Evolutionary conservation across 495 filamentous ascomycete genomes (phyloP).

Genomic region (Tuber brumale): DNA sequence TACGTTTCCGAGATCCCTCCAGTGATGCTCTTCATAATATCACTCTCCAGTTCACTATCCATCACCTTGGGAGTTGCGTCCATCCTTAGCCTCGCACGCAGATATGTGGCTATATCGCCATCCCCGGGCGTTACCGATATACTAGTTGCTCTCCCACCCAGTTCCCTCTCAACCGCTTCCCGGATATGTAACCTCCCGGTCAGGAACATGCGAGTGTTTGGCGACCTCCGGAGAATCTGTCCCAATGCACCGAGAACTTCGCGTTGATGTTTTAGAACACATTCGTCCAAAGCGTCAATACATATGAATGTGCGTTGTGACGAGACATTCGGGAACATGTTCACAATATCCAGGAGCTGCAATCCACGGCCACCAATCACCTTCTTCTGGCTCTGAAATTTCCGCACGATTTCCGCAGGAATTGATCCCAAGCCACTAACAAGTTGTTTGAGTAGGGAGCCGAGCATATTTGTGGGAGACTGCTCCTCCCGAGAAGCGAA

Average conservation of each 20-base stretch:
- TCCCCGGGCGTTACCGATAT: no score
- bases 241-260: not conserved
- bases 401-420: no score
- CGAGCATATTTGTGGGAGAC: no score
- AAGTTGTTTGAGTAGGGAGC: not conserved
- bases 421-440: not conserved
- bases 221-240: not conserved
- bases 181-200: not conserved
- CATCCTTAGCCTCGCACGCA: no score
- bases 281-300: not conserved
- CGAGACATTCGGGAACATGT: not conserved
- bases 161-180: no score
- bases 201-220: not conserved
- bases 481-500: no score
- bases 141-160: no score
- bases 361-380: not conserved
- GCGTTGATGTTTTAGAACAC: not conserved
- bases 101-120: no score
- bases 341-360: not conserved
- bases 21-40: not conserved
- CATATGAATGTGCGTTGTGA: not conserved
- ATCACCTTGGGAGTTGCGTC: not conserved
- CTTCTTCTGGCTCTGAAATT: not conserved
- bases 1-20: not conserved
- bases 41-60: not conserved